phyloP scores from a whole-genome alignment of 2,329 filamentous ascomycete genomes.

The Talaromyces verruculosus region DNA sequence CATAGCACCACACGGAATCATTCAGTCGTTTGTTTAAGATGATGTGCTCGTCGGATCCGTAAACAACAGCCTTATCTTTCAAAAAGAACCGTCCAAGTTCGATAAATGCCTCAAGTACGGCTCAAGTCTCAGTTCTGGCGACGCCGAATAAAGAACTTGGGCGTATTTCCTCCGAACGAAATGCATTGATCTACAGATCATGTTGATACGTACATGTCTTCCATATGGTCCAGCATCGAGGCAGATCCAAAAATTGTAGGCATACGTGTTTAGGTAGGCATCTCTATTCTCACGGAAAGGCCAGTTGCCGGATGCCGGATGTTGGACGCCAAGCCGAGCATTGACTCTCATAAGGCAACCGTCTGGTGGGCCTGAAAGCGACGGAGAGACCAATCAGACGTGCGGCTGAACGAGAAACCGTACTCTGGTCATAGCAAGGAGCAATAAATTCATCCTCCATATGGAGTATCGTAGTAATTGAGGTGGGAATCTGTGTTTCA shows the following conservation, averaged over 20 bases:
- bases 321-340: background rate
- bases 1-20: too few relatives aligned
- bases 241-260: background rate
- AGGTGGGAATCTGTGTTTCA: background rate
- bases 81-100: background rate
- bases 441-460: too few relatives aligned
- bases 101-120: background rate
- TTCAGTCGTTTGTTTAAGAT: too few relatives aligned
- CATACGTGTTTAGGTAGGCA: background rate
- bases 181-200: background rate
- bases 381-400: background rate
- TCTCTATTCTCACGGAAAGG: background rate
- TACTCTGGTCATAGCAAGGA: background rate
- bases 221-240: background rate
- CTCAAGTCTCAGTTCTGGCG: background rate
- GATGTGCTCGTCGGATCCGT: background rate
- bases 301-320: constrained; percentile 2
- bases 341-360: background rate
- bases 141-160: background rate
- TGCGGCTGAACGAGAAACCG: background rate
- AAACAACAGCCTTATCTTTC: background rate
- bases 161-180: background rate
- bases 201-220: background rate
- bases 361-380: background rate
- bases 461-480: too few relatives aligned